Evolutionary conservation across 768 basidiomycete genomes (phyloP).

Genomic region (Lentinula detonsa): DNA sequence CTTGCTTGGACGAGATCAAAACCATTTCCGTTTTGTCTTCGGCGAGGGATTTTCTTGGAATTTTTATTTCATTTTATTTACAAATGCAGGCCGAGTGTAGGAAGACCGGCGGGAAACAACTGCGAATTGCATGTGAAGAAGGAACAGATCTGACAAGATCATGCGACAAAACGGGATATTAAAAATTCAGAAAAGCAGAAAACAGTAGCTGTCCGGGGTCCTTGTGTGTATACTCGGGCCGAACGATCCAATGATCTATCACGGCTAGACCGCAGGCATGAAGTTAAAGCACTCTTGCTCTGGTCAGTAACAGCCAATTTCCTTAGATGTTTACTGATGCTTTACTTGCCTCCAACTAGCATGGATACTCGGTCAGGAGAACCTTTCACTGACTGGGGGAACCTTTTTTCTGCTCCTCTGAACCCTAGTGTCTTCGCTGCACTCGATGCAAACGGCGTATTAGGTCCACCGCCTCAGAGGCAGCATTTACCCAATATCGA

Average conservation of each 20-base stretch:
- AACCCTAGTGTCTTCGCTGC: slow-evolving; percentile 56
- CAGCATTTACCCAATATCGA: slow-evolving; percentile 11
- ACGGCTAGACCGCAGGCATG: neutral
- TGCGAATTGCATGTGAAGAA: neutral
- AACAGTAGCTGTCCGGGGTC: neutral
- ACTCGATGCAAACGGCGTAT: slow-evolving; percentile 53
- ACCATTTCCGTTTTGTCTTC: too few species aligned
- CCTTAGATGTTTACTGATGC: slow-evolving; percentile 1
- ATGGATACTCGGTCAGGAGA: slow-evolving; percentile 4
- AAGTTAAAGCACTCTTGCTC: neutral
- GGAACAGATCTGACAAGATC: neutral
- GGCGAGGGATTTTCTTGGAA: too few species aligned
- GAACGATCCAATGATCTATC: neutral
- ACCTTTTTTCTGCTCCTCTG: slow-evolving; percentile 56
- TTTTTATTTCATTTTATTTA: too few species aligned
- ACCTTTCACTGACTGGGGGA: slow-evolving; percentile 39
- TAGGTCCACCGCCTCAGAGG: slow-evolving; percentile 30
- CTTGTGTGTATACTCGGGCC: neutral
- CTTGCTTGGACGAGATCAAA: too few species aligned
- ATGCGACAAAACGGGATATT: neutral
- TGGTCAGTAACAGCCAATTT: slow-evolving; percentile 3
- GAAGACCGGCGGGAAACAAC: neutral
- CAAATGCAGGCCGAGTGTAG: neutral
- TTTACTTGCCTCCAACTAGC: neutral
- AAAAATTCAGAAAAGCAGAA: neutral